phyloP scores from a whole-genome alignment of 1,284 basidiomycete species.

The Ceraceosorus bombacis region DNA sequence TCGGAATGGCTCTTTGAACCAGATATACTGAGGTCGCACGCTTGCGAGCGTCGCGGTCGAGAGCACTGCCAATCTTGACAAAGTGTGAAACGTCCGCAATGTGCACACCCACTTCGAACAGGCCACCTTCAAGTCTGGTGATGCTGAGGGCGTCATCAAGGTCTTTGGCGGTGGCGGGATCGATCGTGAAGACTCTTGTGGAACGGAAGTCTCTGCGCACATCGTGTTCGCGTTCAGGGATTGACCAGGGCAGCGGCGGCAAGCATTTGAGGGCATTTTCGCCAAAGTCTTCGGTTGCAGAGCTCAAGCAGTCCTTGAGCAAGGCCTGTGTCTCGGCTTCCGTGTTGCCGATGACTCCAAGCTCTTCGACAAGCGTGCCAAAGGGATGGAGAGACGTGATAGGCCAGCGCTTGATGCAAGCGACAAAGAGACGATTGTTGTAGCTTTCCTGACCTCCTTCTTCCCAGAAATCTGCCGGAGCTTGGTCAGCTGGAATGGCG shows the following conservation, averaged over 20 bases:
- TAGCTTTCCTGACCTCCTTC: slow-evolving; percentile 72
- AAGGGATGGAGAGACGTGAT: slow-evolving; percentile 94
- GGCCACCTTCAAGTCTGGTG: slow-evolving; percentile 78
- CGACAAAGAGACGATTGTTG: slow-evolving; percentile 84
- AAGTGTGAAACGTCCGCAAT: slow-evolving; percentile 94
- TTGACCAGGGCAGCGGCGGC: slow-evolving; percentile 86
- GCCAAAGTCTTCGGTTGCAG: slow-evolving; percentile 44
- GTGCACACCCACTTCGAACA: slow-evolving; percentile 83
- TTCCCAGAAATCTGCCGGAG: slow-evolving; percentile 89
- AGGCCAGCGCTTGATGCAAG: slow-evolving; percentile 87
- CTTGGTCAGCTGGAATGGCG: slow-evolving; percentile 93
- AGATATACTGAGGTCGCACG: slow-evolving; percentile 94
- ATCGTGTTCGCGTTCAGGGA: slow-evolving; percentile 84
- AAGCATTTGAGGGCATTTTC: slow-evolving; percentile 85
- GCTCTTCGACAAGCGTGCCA: slow-evolving; percentile 92
- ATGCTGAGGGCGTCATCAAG: slow-evolving; percentile 90
- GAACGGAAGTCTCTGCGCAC: slow-evolving; percentile 75
- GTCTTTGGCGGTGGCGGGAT: slow-evolving; percentile 80
- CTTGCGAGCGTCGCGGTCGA: slow-evolving; percentile 96
- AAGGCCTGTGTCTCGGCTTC: slow-evolving; percentile 96
- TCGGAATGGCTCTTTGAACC: slow-evolving; percentile 86
- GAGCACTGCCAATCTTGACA: slow-evolving; percentile 83
- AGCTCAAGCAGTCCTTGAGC: slow-evolving; percentile 84
- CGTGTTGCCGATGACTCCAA: slow-evolving; percentile 94
- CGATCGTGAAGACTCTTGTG: slow-evolving; percentile 84